phyloP scores from a whole-genome alignment of 2,329 filamentous ascomycete species.

The Fusarium armeniacum region DNA sequence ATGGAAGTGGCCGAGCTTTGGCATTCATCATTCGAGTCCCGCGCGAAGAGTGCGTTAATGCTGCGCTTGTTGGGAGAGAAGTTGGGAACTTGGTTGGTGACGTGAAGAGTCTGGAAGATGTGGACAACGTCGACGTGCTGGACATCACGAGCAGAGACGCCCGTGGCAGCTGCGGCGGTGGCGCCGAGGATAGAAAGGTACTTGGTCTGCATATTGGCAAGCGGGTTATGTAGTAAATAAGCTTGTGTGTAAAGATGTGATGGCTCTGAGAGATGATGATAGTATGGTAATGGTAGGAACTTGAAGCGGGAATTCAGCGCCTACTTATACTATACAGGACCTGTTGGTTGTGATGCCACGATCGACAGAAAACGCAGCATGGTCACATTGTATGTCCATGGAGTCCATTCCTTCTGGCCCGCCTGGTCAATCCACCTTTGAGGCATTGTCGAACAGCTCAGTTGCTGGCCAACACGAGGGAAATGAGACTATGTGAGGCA shows the following conservation, averaged over 20 bases:
- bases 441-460: background rate
- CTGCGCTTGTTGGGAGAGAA: slow-evolving; percentile 34
- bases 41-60: slow-evolving; percentile 23
- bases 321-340: background rate
- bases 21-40: slow-evolving; percentile 16
- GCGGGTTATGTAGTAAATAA: background rate
- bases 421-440: background rate
- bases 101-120: slow-evolving; percentile 34
- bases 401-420: background rate
- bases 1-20: slow-evolving; percentile 24
- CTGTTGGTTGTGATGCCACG: background rate
- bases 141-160: slow-evolving; percentile 16
- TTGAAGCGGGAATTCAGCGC: too few species aligned
- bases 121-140: slow-evolving; percentile 31
- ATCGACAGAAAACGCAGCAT: background rate
- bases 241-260: background rate
- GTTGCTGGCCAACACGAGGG: slow-evolving; percentile 4
- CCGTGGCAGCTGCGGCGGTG: slow-evolving; percentile 10
- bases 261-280: background rate
- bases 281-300: background rate
- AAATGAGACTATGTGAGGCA: slow-evolving; percentile 18
- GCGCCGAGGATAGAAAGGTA: slow-evolving; percentile 29
- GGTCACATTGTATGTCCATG: background rate
- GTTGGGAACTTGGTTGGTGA: slow-evolving; percentile 20
- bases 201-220: slow-evolving; percentile 23